Evolutionary conservation across 163 green algal genomes (phyloP), one percentile per base, ranked within the genome.

Genomic region (Chloroidium sp.): DNA sequence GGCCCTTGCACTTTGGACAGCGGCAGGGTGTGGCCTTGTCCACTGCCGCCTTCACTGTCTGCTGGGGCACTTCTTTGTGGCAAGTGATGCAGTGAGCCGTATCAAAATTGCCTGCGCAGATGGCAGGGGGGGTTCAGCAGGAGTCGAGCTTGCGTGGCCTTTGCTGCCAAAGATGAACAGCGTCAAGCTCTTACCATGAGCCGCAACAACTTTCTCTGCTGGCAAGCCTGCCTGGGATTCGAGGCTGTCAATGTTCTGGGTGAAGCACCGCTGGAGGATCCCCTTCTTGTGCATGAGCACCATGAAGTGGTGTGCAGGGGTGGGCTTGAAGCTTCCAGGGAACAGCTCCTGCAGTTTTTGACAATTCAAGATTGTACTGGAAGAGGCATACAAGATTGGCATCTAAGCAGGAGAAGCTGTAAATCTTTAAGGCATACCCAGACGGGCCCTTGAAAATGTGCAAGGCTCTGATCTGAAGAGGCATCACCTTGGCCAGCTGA

Each of bases 181-280:
- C 36, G 36, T 36, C 64, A 76, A 64, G 4, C 3, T 4, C n/a
- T 13, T 8, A 79, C 75, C 92, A 82, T 97, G 92, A 2, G 92
- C 92, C 3, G 89, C 85, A 2, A 96, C 87, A 13, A 95, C 81
- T 64, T 74, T 64, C 0, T 86, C 79, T 6, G 62, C 74, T 2
- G 89, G 86, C 78, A 95, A 75, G n/a, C 92, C 92, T 4, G 92
- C 90, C 69, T 87, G 74, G 0, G 76, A 61, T 83, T 97, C 92
- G 69, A 97, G 79, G 1, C 79, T 90, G 84, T 96, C 92, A 61
- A 96, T 94, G 85, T 96, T 96, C 79, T 92, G 94, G 4, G 92
- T 96, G 87, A 92, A 97, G 67, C 83, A 92, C 2, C 93, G 86
- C 77, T 90, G 81, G 76, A 98, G 90, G 59, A 95, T 83, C 8